Evolutionary conservation across 495 filamentous ascomycete genomes (phyloP).

Genomic region (Penicillium samsonianum): DNA sequence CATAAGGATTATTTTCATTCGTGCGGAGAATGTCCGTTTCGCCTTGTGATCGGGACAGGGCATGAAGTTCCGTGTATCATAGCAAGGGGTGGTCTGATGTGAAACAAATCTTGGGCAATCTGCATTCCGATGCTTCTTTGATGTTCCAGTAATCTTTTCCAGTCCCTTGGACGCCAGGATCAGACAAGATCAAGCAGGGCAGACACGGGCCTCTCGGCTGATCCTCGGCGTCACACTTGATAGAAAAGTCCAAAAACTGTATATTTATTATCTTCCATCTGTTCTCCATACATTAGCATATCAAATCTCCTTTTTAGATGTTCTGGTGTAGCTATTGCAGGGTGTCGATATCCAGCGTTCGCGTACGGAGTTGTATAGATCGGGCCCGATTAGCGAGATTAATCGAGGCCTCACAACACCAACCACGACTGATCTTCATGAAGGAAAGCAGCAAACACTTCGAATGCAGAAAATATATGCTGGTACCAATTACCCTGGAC

Average conservation of each 20-base stretch:
- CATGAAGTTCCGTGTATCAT: conserved; percentile 23
- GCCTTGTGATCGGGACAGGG: conserved; percentile 5
- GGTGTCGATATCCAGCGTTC: not conserved
- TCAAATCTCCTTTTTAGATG: not conserved
- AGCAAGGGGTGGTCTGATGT: conserved; percentile 13
- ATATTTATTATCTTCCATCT: not conserved
- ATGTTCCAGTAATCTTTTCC: not conserved
- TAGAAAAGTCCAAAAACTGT: not conserved
- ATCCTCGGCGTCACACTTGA: conserved; percentile 14
- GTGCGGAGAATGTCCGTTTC: not conserved
- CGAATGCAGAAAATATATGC: not conserved
- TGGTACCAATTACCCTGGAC: not conserved
- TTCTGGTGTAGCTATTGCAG: not conserved
- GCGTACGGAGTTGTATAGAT: conserved; percentile 13
- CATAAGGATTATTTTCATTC: conserved; percentile 6
- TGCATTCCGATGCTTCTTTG: not conserved
- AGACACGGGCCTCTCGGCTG: conserved; percentile 8
- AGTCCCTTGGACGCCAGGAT: conserved; percentile 7
- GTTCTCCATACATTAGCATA: not conserved
- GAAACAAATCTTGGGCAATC: not conserved
- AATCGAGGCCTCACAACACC: conserved; percentile 2
- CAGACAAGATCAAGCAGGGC: conserved; percentile 18
- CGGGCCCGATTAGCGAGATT: conserved; percentile 18
- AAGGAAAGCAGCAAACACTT: not conserved
- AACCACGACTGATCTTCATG: conserved; percentile 17